These are phyloP conservation scores for Akebia trifoliata DNA, from an alignment of 164 flowering plant species.

Conservation along the genomic window DNA sequence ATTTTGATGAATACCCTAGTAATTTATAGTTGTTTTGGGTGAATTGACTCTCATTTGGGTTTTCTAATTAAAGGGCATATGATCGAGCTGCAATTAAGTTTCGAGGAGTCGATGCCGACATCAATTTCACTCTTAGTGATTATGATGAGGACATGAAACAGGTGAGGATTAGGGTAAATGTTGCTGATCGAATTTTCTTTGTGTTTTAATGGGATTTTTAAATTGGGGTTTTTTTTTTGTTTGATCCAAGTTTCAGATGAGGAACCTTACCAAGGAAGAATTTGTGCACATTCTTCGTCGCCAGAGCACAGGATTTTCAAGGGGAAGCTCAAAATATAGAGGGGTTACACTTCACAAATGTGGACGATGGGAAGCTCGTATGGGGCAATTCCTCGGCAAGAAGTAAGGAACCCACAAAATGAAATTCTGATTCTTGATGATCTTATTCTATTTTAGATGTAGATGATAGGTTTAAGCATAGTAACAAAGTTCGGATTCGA, in stretches of 20 bases:
- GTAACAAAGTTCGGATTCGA: too few relatives aligned
- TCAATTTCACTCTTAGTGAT: conserved; percentile 59
- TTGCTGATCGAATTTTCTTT: background rate
- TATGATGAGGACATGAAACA: conserved; percentile 73
- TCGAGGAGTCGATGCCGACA: conserved; percentile 87
- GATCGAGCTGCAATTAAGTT: conserved; percentile 91
- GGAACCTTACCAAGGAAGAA: conserved; percentile 66
- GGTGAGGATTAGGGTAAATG: conserved; percentile 27
- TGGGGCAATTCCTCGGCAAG: conserved; percentile 82
- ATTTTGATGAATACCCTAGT: background rate
- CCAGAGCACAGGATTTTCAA: conserved; percentile 69
- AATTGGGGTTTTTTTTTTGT: background rate
- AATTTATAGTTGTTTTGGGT: background rate
- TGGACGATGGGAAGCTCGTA: conserved; percentile 88
- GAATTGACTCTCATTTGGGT: background rate
- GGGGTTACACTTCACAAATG: conserved; percentile 84
- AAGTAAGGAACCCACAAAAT: conserved; percentile 39
- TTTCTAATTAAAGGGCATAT: conserved; percentile 24
- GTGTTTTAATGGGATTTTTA: background rate
- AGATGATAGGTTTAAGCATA: too few relatives aligned
- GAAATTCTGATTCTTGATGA: background rate
- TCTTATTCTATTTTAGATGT: background rate
- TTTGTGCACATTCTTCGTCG: conserved; percentile 86
- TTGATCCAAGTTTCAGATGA: conserved; percentile 50
- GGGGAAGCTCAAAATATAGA: conserved; percentile 78